These are phyloP conservation scores for Oldenlandia corymbosa DNA, from an alignment of 257 asterid genomes.

Conservation along the genomic window DNA sequence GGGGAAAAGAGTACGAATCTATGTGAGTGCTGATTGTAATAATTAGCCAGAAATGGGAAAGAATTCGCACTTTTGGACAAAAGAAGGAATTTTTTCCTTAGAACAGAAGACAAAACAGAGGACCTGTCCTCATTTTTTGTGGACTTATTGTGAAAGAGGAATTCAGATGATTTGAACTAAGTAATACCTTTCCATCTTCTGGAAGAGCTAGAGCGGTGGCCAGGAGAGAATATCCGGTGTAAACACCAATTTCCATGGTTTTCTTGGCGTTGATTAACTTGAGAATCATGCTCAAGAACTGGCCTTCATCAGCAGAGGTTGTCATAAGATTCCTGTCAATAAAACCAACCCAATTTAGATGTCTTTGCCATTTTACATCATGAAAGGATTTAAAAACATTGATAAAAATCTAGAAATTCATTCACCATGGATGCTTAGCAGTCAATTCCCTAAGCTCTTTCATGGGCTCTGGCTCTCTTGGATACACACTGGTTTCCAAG, in stretches of 20 bases:
- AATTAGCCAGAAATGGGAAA: too few relatives aligned
- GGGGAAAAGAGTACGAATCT: too few relatives aligned
- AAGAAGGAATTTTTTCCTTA: too few relatives aligned
- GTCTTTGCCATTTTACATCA: too few relatives aligned
- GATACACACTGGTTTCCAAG: conserved; percentile 84
- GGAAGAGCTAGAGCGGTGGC: conserved; percentile 36
- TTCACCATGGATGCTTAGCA: conserved; percentile 85
- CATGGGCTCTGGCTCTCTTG: conserved; percentile 84
- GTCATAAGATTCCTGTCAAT: conserved; percentile 28
- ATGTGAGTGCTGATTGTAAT: too few relatives aligned
- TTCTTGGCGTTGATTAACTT: conserved; percentile 30
- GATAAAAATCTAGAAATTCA: background rate
- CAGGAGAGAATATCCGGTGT: conserved; percentile 31
- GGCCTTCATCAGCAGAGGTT: conserved; percentile 32
- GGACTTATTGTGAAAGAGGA: too few relatives aligned
- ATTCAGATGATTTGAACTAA: too few relatives aligned
- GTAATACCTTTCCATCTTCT: conserved; percentile 24
- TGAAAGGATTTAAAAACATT: too few relatives aligned
- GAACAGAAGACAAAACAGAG: too few relatives aligned
- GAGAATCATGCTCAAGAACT: conserved; percentile 29
- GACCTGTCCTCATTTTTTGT: too few relatives aligned
- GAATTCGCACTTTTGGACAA: too few relatives aligned
- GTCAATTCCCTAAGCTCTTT: conserved; percentile 84
- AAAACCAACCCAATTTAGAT: background rate
- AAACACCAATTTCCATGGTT: conserved; percentile 33